These are phyloP conservation scores for Brassica hybrid DNA, from an alignment of 441 rosid genomes.

Conservation along the genomic window DNA sequence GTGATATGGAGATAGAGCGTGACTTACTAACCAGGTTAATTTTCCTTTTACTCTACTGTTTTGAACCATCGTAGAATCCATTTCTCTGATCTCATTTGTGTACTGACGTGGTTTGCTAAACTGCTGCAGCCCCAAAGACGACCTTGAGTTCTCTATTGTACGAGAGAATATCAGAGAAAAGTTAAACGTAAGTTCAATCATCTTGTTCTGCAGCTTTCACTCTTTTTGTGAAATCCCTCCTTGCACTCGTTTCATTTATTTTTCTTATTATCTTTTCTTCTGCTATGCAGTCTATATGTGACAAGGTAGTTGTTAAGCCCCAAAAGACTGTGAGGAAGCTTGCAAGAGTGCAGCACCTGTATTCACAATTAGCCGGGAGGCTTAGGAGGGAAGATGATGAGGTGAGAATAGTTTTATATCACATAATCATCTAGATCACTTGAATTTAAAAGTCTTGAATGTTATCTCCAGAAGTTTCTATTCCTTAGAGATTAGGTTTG, in stretches of 20 bases:
- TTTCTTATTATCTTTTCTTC: conserved; percentile 12
- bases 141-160: conserved; percentile 88
- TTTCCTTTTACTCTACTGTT: conserved; percentile 29
- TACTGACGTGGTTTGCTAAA: conserved; percentile 33
- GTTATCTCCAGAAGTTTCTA: not conserved
- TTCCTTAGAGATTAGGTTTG: not conserved
- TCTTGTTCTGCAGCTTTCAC: conserved; percentile 18
- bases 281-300: conserved; percentile 67
- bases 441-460: not conserved
- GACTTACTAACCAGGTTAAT: conserved; percentile 85
- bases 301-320: conserved; percentile 68
- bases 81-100: not conserved
- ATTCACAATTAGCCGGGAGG: conserved; percentile 70
- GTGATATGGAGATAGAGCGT: conserved; percentile 81
- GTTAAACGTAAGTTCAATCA: conserved; percentile 64
- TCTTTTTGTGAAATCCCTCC: not conserved
- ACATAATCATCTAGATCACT: conserved; percentile 1
- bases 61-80: not conserved
- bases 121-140: conserved; percentile 78
- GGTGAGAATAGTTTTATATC: conserved; percentile 44
- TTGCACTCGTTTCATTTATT: not conserved
- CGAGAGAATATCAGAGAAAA: conserved; percentile 82
- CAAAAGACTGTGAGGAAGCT: conserved; percentile 77
- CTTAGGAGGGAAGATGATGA: conserved; percentile 83
- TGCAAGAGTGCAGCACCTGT: conserved; percentile 85